A percentile compares a stretch with the other conserved stretches of the same genome.
phyloP scores from a whole-genome alignment of 495 filamentous ascomycete species.

The Astrothelium subdiscretum region DNA sequence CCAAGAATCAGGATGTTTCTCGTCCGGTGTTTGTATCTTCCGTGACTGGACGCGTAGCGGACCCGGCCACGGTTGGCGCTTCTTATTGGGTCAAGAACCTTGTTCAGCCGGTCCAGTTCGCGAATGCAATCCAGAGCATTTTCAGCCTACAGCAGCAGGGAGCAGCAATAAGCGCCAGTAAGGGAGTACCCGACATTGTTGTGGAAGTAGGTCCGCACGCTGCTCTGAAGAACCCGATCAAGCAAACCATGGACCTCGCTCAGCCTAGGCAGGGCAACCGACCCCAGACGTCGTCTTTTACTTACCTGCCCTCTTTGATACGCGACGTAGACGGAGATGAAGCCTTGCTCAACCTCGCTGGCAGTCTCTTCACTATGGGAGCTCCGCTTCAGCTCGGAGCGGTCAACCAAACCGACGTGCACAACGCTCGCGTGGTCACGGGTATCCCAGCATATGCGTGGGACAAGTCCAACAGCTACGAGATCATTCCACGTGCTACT shows the following conservation, averaged over 20 bases:
- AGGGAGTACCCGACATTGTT: constrained; percentile 5
- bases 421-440: not conserved
- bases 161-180: not conserved
- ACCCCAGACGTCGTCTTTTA: not conserved
- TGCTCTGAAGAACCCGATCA: constrained; percentile 4
- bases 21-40: not conserved
- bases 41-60: not conserved
- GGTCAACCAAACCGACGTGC: constrained; percentile 7
- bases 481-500: constrained; percentile 5
- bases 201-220: constrained; percentile 11
- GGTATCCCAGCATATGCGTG: constrained; percentile 12
- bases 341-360: not conserved
- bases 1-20: not conserved
- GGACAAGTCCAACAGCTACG: constrained; percentile 9
- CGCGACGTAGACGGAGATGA: not conserved
- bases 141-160: not conserved
- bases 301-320: not conserved
- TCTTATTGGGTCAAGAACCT: constrained; percentile 16
- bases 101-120: not conserved
- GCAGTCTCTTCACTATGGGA: constrained; percentile 13
- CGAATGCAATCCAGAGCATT: not conserved
- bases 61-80: not conserved
- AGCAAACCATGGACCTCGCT: not conserved
- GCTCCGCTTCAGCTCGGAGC: constrained; percentile 15
- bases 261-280: not conserved